Evolutionary conservation across 1,284 basidiomycete genomes (phyloP), one percentile per base, ranked within the genome.

Genomic region (Malassezia cuniculi): DNA sequence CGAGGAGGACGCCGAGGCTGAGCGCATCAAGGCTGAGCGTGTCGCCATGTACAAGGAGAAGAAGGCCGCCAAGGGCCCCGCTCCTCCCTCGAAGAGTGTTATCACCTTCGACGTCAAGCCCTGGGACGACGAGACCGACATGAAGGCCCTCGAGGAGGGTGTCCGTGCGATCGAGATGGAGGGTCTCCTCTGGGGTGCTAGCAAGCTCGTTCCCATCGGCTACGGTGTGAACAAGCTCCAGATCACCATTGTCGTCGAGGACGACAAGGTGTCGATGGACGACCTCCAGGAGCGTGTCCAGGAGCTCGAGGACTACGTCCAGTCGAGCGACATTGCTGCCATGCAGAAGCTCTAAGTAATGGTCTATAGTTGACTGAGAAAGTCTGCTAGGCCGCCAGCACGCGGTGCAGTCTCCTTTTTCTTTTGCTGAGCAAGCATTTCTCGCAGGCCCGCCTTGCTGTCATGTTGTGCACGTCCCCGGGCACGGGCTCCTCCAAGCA

Each of bases 41-140:
- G 78, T 97, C 44, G 86, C 85, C 54, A 82, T 79, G 44, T 99
- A 97, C 74, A 78, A 85, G 59, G 81, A 75, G 40, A 89, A 85
- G 76, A 95, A 94, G 75, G 85, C 85, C 20, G 75, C 73, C 67
- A 95, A 95, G 75, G 78, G 81, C 54, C 71, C 71, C 59, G 72
- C 71, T 57, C 69, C 72, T 34, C 64, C 41, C 28, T 42, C 65
- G 38, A 66, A 86, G 84, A 90, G 85, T 54, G 77, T 90, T 49
- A 85, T 90, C 38, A 97, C 93, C 39, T 73, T 95, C 60, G 87
- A 95, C 57, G 86, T 97, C 53, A 97, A 95, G 74, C 90, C 89
- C 33, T 66, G 89, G 90, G 90, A 97, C 69, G 89, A 95, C 70
- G 87, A 94, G 75, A 99, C 90, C 47, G 85, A 95, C 73, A 87